phyloP scores from a whole-genome alignment of 2,329 filamentous ascomycete genomes.

The Mollisiaceae sp. region DNA sequence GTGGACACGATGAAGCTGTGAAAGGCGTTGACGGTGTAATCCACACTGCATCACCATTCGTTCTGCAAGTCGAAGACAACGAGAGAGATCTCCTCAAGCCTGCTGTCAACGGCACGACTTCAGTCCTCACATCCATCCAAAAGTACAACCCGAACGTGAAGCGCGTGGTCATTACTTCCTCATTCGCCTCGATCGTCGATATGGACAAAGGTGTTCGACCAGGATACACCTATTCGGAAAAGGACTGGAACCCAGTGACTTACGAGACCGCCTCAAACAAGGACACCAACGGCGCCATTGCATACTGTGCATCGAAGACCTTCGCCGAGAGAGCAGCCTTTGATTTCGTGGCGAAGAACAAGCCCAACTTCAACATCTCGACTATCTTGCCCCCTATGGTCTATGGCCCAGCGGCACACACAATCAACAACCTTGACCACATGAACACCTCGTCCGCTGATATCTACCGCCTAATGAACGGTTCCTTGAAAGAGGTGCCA shows the following conservation, averaged over 20 bases:
- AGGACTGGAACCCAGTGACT: constrained; percentile 59
- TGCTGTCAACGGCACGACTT: constrained; percentile 57
- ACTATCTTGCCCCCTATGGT: constrained; percentile 66
- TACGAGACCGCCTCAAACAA: constrained; percentile 47
- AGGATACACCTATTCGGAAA: constrained; percentile 55
- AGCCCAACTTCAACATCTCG: constrained; percentile 60
- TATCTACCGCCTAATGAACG: constrained; percentile 68
- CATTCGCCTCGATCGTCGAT: constrained; percentile 65
- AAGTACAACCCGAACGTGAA: constrained; percentile 45
- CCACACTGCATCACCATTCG: constrained; percentile 68
- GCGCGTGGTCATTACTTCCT: constrained; percentile 60
- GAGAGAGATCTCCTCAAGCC: constrained; percentile 53
- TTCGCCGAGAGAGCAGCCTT: constrained; percentile 71
- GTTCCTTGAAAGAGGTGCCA: constrained; percentile 58
- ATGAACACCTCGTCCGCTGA: constrained; percentile 76
- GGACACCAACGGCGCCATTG: constrained; percentile 23
- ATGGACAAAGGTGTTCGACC: constrained; percentile 54
- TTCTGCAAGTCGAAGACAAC: constrained; percentile 41
- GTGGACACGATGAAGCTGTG: constrained; percentile 66
- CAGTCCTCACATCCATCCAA: constrained; percentile 53
- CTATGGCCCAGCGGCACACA: constrained; percentile 65
- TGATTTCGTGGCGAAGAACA: constrained; percentile 59
- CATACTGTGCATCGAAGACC: constrained; percentile 53
- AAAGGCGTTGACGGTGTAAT: constrained; percentile 71
- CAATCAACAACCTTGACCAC: constrained; percentile 61